phyloP scores from a whole-genome alignment of 306 rosid species.

The Malus sieversii region DNA sequence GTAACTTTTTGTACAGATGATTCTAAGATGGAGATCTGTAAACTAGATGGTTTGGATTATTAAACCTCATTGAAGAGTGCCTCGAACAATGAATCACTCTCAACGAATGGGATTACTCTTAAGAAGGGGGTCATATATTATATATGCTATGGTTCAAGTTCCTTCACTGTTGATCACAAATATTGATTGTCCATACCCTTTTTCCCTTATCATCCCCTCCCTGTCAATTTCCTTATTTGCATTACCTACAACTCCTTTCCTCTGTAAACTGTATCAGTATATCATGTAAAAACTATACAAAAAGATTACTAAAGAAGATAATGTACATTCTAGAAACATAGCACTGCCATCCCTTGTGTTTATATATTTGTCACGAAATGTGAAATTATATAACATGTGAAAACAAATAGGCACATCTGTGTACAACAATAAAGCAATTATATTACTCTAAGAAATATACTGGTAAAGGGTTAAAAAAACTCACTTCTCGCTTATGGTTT shows the following conservation, averaged over 20 bases:
- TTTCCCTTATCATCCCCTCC: not conserved
- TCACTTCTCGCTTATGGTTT: constrained; percentile 74
- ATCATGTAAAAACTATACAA: not conserved
- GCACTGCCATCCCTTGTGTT: not conserved
- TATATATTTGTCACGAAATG: not conserved
- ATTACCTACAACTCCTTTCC: not conserved
- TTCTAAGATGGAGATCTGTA: not conserved
- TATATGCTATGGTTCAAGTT: not conserved
- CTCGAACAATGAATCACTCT: not conserved
- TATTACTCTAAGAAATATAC: constrained; percentile 2
- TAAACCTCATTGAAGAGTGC: not conserved
- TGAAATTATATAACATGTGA: not conserved
- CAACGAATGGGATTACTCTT: not conserved
- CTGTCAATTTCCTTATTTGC: not conserved
- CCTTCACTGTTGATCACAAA: not conserved
- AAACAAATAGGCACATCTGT: not conserved
- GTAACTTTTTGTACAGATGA: not conserved
- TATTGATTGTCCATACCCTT: not conserved
- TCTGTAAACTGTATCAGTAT: not conserved
- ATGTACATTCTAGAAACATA: not conserved
- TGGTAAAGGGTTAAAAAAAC: constrained; percentile 24
- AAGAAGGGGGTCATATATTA: too few relatives aligned
- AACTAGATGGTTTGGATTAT: not conserved
- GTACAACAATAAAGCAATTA: not conserved
- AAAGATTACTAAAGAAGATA: not conserved